Evolutionary conservation across 2,329 filamentous ascomycete genomes (phyloP), one percentile per base, ranked within the genome.

Genomic region (Fusarium algeriense): DNA sequence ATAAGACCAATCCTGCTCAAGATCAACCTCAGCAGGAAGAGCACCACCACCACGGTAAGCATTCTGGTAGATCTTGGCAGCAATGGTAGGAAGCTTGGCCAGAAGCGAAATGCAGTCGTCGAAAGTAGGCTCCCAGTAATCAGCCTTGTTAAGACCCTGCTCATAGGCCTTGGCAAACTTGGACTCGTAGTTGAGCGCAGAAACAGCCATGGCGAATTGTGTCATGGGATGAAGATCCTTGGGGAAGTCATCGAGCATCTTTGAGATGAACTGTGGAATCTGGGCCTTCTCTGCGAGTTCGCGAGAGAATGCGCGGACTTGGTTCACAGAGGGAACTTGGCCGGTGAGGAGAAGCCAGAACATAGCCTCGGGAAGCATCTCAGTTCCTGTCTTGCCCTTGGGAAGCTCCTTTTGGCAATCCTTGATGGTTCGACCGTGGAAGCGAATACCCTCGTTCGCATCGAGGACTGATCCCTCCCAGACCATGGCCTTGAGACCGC

Each of bases 331-430:
- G 28, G 96, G 96, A 26, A 98, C 93, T 82, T 97, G 88, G 65
- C 96, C 96, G 13, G 96, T 99, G 75, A 99, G 87, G 54, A 99
- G 90, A 44, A 98, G 90, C 96, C 96, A 99, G 88, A 99, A 99
- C 96, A 99, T 99, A 82, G 95, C 91, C 84, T 99, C 96, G 50
- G 96, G 96, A 15, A 98, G 89, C 96, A 98, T 99, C 85, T 98
- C 95, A 9, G 94, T 97, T 77, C 95, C 94, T 5, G 92, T 90
- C 65, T 89, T 94, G 75, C 95, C 96, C 87, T 98, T 98, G 80
- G 96, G 95, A 19, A 98, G 90, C 81, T 94, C 92, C 75, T 91
- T 89, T 81, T 98, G 96, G 86, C 96, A 99, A 80, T 99, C 95
- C 85, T 97, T 97, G 87, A 99, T 99, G 71, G 95, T 98, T 78